Base-by-base conservation (phyloP, 78 protist species). In the Trichosphaerium sp. region DNA sequence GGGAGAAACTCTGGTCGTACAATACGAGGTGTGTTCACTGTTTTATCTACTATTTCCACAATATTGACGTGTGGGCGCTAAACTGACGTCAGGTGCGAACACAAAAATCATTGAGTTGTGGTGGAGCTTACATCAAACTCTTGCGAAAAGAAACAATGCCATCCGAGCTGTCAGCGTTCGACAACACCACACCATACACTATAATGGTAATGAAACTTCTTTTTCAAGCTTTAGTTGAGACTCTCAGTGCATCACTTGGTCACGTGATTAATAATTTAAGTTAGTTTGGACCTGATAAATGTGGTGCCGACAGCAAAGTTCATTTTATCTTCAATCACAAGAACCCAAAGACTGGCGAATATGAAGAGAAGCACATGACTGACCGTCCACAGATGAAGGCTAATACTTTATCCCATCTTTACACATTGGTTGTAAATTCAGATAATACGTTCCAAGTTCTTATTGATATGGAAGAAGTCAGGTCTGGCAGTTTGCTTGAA, bases 281-380 rank as follows among this genome's bases (percentile, higher is more conserved):
- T n/a, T n/a, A n/a, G n/a, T 93, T 93, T 72, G 98, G 98, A 14
- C 97, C 98, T 21, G 98, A 94, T 70, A 78, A 75, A 40, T 94
- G 97, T 62, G 96, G 96, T 23, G 32, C 23, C 25, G 55, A 52
- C 37, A 78, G 70, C 39, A 75, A 82, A 43, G 71, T 92, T 25
- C 97, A 92, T 80, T 67, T 90, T 38, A 88, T 95, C 67, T 80
- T 92, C 42, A 59, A 37, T 49, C 63, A 83, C 85, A 51, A 74
- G 42, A 93, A 89, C 54, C 58, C 71, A 64, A 75, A 78, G 57
- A 56, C 57, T 14, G 47, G 34, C 25, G 37, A 14, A 21, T 81
- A 78, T 58, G 61, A 74, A 66, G 83, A 75, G 39, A 79, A 80
- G 47, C 68, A 62, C 68, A 56, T 70, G 60, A 75, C 56, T 40